phyloP scores from a whole-genome alignment of 202 grass and related monocot species.

The Digitaria exilis region DNA sequence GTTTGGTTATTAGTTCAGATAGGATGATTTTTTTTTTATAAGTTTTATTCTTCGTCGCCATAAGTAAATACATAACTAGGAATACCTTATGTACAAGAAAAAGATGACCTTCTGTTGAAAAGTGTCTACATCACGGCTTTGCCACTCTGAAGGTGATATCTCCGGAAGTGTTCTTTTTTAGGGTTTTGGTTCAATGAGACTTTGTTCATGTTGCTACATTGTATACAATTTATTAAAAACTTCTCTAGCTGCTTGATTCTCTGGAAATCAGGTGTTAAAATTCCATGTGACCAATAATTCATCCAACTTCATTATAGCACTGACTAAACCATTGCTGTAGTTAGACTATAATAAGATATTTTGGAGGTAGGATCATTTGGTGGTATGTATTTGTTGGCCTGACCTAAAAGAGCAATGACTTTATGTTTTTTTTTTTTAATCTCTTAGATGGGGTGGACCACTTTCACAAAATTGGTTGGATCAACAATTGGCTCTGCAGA shows the following conservation, averaged over 20 bases:
- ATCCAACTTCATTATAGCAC: conserved; percentile 1
- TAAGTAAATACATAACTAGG: too few relatives aligned
- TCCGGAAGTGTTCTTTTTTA: conserved; percentile 5
- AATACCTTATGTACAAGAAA: background rate
- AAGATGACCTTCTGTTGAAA: background rate
- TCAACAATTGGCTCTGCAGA: conserved; percentile 77
- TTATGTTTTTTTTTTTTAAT: conserved; percentile 24
- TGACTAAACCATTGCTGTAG: conserved; percentile 6
- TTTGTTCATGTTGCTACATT: conserved; percentile 30
- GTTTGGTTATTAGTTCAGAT: conserved; percentile 29
- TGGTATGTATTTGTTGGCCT: background rate
- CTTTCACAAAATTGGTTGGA: conserved; percentile 90
- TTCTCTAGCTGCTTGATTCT: conserved; percentile 1
- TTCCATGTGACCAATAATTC: background rate
- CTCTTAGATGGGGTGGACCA: conserved; percentile 89
- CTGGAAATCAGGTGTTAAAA: background rate
- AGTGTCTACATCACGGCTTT: background rate
- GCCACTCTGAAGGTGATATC: conserved; percentile 24
- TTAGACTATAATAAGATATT: background rate
- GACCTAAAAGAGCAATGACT: background rate
- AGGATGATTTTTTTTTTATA: background rate
- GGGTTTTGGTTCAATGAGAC: background rate
- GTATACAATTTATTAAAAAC: background rate
- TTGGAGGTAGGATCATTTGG: background rate
- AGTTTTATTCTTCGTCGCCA: too few relatives aligned